These are phyloP conservation scores for Trichoderma lentiforme DNA, from an alignment of 2,329 filamentous ascomycete genomes.

Conservation along the genomic window DNA sequence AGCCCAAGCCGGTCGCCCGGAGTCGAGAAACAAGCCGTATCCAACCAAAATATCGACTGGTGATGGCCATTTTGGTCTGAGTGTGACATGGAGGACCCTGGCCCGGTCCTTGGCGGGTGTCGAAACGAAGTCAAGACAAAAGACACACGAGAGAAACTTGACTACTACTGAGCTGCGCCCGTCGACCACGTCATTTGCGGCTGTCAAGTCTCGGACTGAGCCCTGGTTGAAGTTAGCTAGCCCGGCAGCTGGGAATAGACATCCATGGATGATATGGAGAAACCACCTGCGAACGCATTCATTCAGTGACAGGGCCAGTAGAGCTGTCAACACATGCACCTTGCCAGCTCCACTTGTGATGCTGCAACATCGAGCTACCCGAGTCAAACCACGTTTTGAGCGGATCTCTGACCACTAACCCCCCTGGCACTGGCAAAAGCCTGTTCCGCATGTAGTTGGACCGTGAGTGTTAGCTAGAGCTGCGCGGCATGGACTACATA, in stretches of 20 bases:
- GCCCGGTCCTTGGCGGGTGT: not conserved
- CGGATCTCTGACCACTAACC: not conserved
- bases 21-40: not conserved
- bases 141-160: not conserved
- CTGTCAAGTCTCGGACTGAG: not conserved
- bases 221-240: not conserved
- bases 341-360: not conserved
- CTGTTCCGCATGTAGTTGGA: not conserved
- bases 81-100: not conserved
- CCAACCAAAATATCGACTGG: not conserved
- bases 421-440: not conserved
- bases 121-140: not conserved
- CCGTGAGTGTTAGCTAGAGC: not conserved
- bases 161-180: not conserved
- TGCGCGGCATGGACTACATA: not conserved
- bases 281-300: not conserved
- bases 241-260: not conserved
- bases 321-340: not conserved
- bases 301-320: not conserved
- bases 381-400: not conserved
- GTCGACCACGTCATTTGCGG: not conserved
- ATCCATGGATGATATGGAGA: not conserved
- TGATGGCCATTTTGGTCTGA: too few species aligned
- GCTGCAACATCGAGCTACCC: not conserved
- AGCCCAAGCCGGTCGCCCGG: not conserved